Evolutionary conservation across 1,139 yeast species (phyloP), one percentile per base, ranked within the genome.

Genomic region (Saccharomyces hybrid): DNA sequence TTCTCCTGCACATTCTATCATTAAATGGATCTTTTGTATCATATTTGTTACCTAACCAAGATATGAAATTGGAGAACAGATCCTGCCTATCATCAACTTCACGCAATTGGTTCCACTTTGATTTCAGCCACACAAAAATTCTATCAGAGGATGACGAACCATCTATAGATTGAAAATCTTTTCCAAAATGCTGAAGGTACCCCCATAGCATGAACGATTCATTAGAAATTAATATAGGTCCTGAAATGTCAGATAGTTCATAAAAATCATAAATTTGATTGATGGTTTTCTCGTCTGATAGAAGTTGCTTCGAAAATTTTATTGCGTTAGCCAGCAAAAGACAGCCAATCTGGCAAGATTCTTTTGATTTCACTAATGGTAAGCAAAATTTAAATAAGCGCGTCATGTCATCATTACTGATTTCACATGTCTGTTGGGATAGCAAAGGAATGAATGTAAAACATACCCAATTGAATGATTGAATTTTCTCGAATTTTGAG

Each of bases 151-250:
- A 52, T 0, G 60, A 55, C 2, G 54, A 54, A 25, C 62, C 53
- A 53, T 60, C 52, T 23, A 57, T 60, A 6, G 72, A 63, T 42
- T 71, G 71, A 41, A 73, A 67, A 3, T 64, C 66, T 38, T 67
- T 67, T 8, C 77, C 72, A 5, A 79, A 61, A 14, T 67, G 67
- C 26, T 73, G 65, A 6, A 80, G 59, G 0, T 74, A 62, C 53
- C 73, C 67, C 90, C 91, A 85, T 56, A 84, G 80, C 16, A 65
- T 61, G 48, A 81, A 70, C 6, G 85, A 72, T 53, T 76, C 79
- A 49, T 76, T 70, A 52, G 75, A 71, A 1, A 83, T 55, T 0
- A 55, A 38, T 1, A 67, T 63, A 0, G 93, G 91, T 0, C 91
- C 91, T 62, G 77, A 79, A 1, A 82, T 71, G 47, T 80, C 84